Conservation (phyloP, 202 grass and related monocot species). For the Cymbopogon flexuosus region DNA sequence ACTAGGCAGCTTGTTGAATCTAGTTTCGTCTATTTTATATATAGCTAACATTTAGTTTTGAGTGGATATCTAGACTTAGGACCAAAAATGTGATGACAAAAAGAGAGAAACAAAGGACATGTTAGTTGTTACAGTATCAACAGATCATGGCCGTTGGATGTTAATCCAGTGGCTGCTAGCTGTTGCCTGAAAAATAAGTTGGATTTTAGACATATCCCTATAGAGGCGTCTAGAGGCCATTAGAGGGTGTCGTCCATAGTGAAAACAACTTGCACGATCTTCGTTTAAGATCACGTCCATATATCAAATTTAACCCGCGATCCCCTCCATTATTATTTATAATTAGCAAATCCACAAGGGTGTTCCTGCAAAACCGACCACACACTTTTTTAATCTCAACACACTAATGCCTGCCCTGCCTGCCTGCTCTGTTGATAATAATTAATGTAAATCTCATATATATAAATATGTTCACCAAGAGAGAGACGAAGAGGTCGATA, state of each 20-base stretch:
- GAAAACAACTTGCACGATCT: not conserved
- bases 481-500: not conserved
- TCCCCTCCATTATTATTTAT: too few species aligned
- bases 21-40: too few species aligned
- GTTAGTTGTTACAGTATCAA: not conserved
- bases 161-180: too few species aligned
- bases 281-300: not conserved
- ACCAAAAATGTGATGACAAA: not conserved
- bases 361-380: slow-evolving; percentile 1
- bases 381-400: not conserved
- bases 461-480: not conserved
- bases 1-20: too few species aligned
- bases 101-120: not conserved
- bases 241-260: too few species aligned
- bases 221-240: too few species aligned
- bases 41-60: too few species aligned
- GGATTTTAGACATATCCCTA: too few species aligned
- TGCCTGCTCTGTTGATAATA: not conserved
- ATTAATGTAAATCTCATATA: not conserved
- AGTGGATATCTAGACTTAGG: not conserved
- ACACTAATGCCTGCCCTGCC: not conserved
- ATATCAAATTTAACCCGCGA: too few species aligned
- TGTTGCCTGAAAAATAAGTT: too few species aligned
- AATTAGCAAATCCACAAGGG: not conserved
- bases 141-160: too few species aligned